Percentiles rank a stretch among this genome's conserved stretches.
Conservation (phyloP, 179 eudicot genomes). For the Gypsophila paniculata region DNA sequence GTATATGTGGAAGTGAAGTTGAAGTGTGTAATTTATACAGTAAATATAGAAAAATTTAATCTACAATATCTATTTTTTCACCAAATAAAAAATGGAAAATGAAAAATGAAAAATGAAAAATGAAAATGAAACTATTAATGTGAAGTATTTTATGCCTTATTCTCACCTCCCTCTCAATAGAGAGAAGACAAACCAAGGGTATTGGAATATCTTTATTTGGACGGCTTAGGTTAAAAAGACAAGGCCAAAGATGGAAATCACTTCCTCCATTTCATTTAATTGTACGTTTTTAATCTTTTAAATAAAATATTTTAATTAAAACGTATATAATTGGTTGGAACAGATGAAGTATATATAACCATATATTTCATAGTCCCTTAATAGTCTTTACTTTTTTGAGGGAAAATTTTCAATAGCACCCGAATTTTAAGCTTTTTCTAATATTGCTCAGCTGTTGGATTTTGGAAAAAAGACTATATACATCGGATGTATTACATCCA, state of each 20-base stretch:
- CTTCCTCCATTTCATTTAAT: constrained; percentile 22
- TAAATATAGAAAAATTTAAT: constrained; percentile 28
- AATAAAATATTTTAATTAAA: too few species aligned
- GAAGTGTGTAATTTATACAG: constrained; percentile 47
- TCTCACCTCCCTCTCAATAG: constrained; percentile 7
- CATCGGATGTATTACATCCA: too few species aligned
- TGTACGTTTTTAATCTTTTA: too few species aligned
- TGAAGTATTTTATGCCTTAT: constrained; percentile 3
- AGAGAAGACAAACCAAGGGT: constrained; percentile 23
- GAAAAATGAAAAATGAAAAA: not conserved
- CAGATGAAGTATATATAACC: too few species aligned
- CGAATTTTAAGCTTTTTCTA: too few species aligned
- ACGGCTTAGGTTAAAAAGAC: constrained; percentile 32
- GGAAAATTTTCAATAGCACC: too few species aligned
- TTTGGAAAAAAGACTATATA: too few species aligned
- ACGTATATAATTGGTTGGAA: too few species aligned
- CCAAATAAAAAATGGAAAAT: not conserved
- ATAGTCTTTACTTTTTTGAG: too few species aligned
- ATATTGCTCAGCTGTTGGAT: too few species aligned
- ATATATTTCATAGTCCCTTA: too few species aligned
- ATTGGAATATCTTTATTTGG: constrained; percentile 25
- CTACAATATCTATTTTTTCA: constrained; percentile 5
- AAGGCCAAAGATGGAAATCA: constrained; percentile 36
- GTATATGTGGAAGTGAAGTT: constrained; percentile 35
- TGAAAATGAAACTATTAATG: not conserved